Conservation (phyloP, 108 stramenopile genomes). For the Cyclotella sp. region DNA sequence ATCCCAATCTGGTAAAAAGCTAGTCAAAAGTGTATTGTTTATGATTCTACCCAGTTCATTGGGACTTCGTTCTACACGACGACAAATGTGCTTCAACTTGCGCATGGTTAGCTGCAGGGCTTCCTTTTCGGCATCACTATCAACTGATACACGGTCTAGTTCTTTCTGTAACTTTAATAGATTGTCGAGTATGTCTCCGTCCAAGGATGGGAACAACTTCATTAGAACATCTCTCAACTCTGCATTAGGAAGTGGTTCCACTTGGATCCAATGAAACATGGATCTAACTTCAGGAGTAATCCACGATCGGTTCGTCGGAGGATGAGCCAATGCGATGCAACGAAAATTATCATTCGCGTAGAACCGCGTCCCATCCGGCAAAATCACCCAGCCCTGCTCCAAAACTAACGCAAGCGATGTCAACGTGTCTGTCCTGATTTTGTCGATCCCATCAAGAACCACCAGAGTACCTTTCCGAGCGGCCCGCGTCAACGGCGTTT, state of each 20-base stretch:
- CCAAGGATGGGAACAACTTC: conserved; percentile 42
- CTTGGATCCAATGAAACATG: conserved; percentile 65
- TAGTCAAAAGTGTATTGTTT: conserved; percentile 48
- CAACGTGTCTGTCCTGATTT: conserved; percentile 68
- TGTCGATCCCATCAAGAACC: conserved; percentile 88
- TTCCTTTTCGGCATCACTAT: conserved; percentile 58
- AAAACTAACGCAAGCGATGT: conserved; percentile 62
- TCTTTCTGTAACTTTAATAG: conserved; percentile 42
- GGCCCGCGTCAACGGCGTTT: conserved; percentile 75
- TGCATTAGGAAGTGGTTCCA: conserved; percentile 39
- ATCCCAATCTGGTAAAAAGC: conserved; percentile 58
- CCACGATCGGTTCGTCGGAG: conserved; percentile 57
- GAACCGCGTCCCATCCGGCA: conserved; percentile 75
- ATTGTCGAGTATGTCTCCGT: conserved; percentile 36
- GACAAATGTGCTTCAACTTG: conserved; percentile 63
- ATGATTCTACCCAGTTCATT: conserved; percentile 39
- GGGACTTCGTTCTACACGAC: conserved; percentile 45
- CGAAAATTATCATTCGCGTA: conserved; percentile 33
- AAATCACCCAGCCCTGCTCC: conserved; percentile 51
- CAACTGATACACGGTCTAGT: conserved; percentile 53
- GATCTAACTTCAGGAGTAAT: conserved; percentile 61
- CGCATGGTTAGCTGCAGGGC: conserved; percentile 50
- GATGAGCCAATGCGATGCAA: conserved; percentile 58
- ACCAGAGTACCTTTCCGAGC: conserved; percentile 61
- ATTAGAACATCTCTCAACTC: conserved; percentile 48